A percentile compares a stretch with the other conserved stretches of the same genome.
Evolutionary conservation across 140 eudicot species (phyloP).

Genomic region (Ambrosia hybrid): DNA sequence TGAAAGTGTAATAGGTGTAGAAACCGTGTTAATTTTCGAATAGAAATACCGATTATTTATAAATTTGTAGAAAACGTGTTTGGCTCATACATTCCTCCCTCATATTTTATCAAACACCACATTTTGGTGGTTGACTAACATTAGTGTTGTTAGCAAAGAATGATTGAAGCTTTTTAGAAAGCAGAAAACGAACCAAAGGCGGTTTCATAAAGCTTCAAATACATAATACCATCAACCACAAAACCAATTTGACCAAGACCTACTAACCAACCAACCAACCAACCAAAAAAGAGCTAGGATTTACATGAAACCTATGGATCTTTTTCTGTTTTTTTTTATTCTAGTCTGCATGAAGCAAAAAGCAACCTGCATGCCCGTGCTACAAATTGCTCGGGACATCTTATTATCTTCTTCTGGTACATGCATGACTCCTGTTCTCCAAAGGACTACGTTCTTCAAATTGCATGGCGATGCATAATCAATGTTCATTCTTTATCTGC

Average conservation of each 20-base stretch:
- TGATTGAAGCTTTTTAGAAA: slow-evolving; percentile 29
- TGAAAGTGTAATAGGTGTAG: too few species aligned
- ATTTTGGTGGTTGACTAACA: neutral
- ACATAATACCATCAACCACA: slow-evolving; percentile 22
- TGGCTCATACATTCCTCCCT: too few species aligned
- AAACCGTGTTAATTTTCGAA: too few species aligned
- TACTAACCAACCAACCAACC: slow-evolving; percentile 32
- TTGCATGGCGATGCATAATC: slow-evolving; percentile 26
- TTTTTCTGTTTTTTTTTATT: slow-evolving; percentile 25
- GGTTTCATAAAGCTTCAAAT: slow-evolving; percentile 29
- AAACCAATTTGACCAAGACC: slow-evolving; percentile 25
- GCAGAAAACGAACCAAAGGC: slow-evolving; percentile 17
- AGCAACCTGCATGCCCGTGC: slow-evolving; percentile 21
- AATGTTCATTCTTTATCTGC: slow-evolving; percentile 33
- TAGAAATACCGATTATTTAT: neutral
- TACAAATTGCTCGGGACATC: slow-evolving; percentile 17
- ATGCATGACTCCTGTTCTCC: slow-evolving; percentile 12
- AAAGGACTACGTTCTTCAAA: slow-evolving; percentile 18
- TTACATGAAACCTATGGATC: slow-evolving; percentile 29
- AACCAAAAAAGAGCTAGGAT: slow-evolving; percentile 21
- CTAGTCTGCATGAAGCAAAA: slow-evolving; percentile 23
- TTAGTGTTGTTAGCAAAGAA: slow-evolving; percentile 6
- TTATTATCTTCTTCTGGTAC: slow-evolving; percentile 13
- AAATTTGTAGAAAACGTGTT: neutral
- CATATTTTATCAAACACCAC: too few species aligned